Base-by-base conservation (phyloP, 1,284 basidiomycete genomes). In the Papiliotrema terrestris region DNA sequence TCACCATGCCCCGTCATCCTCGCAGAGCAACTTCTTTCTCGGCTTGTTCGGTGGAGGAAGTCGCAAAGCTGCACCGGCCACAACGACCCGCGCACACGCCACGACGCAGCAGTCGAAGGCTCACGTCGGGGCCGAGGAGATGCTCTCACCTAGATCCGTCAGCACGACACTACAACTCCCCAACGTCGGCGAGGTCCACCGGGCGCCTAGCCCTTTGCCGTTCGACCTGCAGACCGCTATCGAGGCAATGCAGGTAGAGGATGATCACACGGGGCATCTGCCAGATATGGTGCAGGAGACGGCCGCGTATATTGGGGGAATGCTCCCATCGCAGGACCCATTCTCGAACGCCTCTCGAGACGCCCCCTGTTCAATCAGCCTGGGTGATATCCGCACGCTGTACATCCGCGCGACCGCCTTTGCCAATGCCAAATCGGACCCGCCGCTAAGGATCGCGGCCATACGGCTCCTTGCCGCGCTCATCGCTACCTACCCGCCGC, bases 401-500 rank as follows among this genome's bases (percentile, higher is more conserved):
- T 73, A 71, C 43, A 49, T 42, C 0, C 62, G 65, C 35, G 67
- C 66, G 8, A 61, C 67, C 20, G 52, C 57, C 6, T 62, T 67
- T 42, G 62, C 64, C 23, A 56, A 63, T 15, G 58, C 62, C 0
- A 56, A 58, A 14, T 52, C 61, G 5, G 66, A 70, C 25, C 54
- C 64, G 17, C 36, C 58, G 5, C 56, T 73, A 14, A 61, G 72
- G 8, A 74, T 63, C 3, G 61, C 71, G 3, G 65, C 71, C 3
- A 63, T 73, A 13, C 62, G 72, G 9, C 61, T 74, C 1, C 61
- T 74, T 2, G 68, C 70, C 0, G 68, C 67, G 4, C 56, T 74
- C 4, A 56, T 73, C 2, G 58, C 60, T 4, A 58, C 60, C 8
- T 63, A 59, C 8, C 66, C 68, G 0, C 72, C 72, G 2, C 56